These are phyloP conservation scores for Aspergillus sp. DNA, from an alignment of 2,329 filamentous ascomycete species.

Conservation along the genomic window DNA sequence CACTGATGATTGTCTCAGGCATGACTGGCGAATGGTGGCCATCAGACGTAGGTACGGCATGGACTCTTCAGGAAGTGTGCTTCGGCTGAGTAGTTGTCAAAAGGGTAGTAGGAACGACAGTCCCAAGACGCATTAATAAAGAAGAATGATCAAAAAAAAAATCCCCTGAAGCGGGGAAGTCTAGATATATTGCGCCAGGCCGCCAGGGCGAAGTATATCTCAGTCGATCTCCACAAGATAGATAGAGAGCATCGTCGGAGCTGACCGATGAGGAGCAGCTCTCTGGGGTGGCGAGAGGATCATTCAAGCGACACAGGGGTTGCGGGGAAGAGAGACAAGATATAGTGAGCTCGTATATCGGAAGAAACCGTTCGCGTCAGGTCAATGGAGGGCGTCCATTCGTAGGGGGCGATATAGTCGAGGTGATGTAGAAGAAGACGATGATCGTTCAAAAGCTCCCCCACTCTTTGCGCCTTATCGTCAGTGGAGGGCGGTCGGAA, in stretches of 20 bases:
- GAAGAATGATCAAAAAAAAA: too few species aligned
- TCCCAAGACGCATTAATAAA: too few species aligned
- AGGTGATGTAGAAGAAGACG: too few species aligned
- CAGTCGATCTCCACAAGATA: not conserved
- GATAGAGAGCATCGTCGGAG: slow-evolving; percentile 17
- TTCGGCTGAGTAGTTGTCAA: too few species aligned
- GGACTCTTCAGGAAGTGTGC: not conserved
- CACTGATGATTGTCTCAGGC: slow-evolving; percentile 1
- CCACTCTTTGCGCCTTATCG: slow-evolving; percentile 8
- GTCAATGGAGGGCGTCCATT: too few species aligned
- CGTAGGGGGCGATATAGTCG: too few species aligned
- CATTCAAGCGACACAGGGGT: not conserved
- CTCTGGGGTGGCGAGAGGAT: not conserved
- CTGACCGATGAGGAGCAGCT: slow-evolving; percentile 18
- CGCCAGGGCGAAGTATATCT: not conserved
- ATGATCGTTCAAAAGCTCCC: not conserved
- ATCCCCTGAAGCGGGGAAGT: too few species aligned
- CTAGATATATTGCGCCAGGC: too few species aligned
- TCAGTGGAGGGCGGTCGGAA: slow-evolving; percentile 2
- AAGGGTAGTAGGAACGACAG: too few species aligned
- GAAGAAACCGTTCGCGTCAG: not conserved
- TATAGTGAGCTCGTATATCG: not conserved
- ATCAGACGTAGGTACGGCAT: not conserved
- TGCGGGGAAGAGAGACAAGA: not conserved
- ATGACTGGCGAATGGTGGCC: not conserved